A percentile compares a stretch with the other conserved stretches of the same genome.
Evolutionary conservation across 129 eudicot species (phyloP).

Genomic region (Pseudognaphalium luteoalbum): DNA sequence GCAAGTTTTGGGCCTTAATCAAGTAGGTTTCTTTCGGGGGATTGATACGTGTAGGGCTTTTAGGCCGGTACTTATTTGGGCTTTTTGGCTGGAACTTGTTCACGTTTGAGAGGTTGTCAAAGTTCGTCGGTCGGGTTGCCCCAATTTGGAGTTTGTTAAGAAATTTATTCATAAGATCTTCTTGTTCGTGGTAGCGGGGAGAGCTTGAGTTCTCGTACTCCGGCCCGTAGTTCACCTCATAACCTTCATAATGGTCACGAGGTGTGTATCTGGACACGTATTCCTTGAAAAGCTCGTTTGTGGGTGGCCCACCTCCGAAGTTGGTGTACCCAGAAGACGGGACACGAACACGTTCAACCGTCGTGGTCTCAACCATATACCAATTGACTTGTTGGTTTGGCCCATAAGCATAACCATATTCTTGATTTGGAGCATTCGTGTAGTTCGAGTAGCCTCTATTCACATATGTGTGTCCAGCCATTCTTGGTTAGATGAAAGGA

Average conservation of each 20-base stretch:
- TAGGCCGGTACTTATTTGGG: neutral
- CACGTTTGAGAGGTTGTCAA: neutral
- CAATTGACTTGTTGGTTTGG: slow-evolving; percentile 13
- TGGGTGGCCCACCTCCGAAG: neutral
- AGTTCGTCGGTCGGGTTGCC: slow-evolving; percentile 2
- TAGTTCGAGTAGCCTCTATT: slow-evolving; percentile 19
- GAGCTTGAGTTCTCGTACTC: slow-evolving; percentile 24
- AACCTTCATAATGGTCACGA: slow-evolving; percentile 7
- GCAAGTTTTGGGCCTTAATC: neutral
- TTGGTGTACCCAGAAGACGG: slow-evolving; percentile 18
- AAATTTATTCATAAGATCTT: slow-evolving; percentile 11
- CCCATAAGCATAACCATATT: slow-evolving; percentile 20
- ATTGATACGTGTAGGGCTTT: neutral
- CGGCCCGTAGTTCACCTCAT: slow-evolving; percentile 11
- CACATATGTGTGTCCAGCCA: slow-evolving; percentile 28
- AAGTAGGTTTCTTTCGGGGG: neutral
- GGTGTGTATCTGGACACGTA: neutral
- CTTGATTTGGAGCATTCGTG: slow-evolving; percentile 12
- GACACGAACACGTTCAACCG: slow-evolving; percentile 28
- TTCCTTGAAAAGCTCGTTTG: neutral
- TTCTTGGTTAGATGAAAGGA: neutral
- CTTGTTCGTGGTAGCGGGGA: neutral
- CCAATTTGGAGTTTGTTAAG: slow-evolving; percentile 24
- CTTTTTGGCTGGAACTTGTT: neutral
- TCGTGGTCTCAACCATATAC: slow-evolving; percentile 34